These are phyloP conservation scores for Hanseniaspora thailandica DNA, from an alignment of 805 yeast genomes.

Conservation along the genomic window DNA sequence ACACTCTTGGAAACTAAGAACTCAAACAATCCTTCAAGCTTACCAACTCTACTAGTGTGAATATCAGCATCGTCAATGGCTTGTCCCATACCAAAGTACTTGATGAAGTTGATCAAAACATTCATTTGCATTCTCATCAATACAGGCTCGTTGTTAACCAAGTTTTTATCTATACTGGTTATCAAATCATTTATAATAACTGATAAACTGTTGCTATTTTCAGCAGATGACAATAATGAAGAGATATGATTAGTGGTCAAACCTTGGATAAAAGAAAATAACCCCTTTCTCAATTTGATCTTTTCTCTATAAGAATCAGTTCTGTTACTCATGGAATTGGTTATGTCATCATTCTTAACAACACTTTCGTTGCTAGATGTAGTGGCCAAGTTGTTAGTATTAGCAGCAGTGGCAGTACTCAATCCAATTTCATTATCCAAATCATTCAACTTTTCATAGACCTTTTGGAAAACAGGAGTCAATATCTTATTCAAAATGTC, in stretches of 20 bases:
- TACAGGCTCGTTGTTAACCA: conserved; percentile 41
- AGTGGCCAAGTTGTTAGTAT: conserved; percentile 20
- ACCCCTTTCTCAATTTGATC: conserved; percentile 53
- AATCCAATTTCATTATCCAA: conserved; percentile 31
- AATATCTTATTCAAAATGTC: conserved; percentile 60
- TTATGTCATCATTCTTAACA: not conserved
- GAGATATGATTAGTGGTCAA: conserved; percentile 68
- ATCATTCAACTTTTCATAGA: conserved; percentile 40
- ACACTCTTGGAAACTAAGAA: conserved; percentile 58
- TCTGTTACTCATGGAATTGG: conserved; percentile 5
- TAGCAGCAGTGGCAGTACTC: conserved; percentile 7
- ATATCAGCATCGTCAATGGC: conserved; percentile 52
- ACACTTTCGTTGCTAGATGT: not conserved
- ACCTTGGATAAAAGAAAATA: conserved; percentile 56
- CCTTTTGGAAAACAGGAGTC: conserved; percentile 59
- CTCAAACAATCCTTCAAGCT: conserved; percentile 59
- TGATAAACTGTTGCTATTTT: conserved; percentile 51
- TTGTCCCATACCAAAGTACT: conserved; percentile 55
- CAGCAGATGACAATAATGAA: conserved; percentile 59
- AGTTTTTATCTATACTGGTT: conserved; percentile 47
- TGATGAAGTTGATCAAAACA: conserved; percentile 52
- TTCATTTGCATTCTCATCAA: conserved; percentile 59
- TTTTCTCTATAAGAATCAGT: conserved; percentile 60
- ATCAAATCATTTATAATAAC: conserved; percentile 51
- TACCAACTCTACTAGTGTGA: conserved; percentile 33